phyloP scores from a whole-genome alignment of 2,329 filamentous ascomycete genomes.

The Beauveria bassiana region DNA sequence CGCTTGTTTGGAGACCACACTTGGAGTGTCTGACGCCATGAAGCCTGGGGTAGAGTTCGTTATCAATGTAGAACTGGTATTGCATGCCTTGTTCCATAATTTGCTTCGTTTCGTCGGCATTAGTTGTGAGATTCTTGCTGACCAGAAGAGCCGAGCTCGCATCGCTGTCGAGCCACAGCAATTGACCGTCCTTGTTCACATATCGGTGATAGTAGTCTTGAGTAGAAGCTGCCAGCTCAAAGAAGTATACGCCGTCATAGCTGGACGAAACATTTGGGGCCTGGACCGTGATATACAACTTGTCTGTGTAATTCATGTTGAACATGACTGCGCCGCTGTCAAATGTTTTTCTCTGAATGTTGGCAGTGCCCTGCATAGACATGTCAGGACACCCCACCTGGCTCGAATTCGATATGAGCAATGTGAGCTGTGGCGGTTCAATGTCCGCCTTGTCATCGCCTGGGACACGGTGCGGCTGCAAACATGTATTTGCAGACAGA shows the following conservation, averaged over 20 bases:
- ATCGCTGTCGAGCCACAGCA: constrained; percentile 82
- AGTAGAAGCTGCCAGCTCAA: constrained; percentile 75
- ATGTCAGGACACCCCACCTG: constrained; percentile 22
- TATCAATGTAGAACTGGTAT: constrained; percentile 72
- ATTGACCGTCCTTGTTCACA: constrained; percentile 27
- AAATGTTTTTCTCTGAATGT: constrained; percentile 37
- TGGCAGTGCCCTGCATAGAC: constrained; percentile 15
- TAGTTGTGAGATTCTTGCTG: constrained; percentile 62
- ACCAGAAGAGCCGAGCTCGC: constrained; percentile 69
- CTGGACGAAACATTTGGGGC: constrained; percentile 57
- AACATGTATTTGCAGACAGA: constrained; percentile 79
- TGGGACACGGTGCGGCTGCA: constrained; percentile 52
- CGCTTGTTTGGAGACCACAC: constrained; percentile 66
- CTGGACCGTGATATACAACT: constrained; percentile 69
- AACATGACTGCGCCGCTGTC: constrained; percentile 63
- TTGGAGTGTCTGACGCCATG: constrained; percentile 70
- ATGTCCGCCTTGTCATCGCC: constrained; percentile 10
- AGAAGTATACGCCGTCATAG: constrained; percentile 64
- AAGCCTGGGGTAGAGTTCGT: constrained; percentile 50
- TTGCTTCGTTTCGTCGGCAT: constrained; percentile 46
- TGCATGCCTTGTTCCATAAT: constrained; percentile 46
- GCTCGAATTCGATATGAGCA: constrained; percentile 63
- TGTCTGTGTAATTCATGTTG: constrained; percentile 50
- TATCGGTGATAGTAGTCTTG: constrained; percentile 68
- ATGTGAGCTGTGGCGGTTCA: constrained; percentile 62